Evolutionary conservation across 176 grass and related monocot genomes (phyloP).

Genomic region (Cymbopogon citratus): DNA sequence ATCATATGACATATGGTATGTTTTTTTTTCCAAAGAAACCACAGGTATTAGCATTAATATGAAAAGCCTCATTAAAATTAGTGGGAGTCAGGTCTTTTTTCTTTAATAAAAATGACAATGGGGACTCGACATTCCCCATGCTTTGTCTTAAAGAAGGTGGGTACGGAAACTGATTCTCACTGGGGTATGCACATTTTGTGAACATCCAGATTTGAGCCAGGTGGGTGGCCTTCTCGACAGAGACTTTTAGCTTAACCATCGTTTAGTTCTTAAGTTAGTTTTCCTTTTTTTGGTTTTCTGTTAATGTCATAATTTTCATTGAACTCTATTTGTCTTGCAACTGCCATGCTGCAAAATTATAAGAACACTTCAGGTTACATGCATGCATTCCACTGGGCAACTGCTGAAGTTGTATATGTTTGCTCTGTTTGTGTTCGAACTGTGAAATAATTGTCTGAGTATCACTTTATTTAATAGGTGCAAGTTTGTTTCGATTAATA

Average conservation of each 20-base stretch:
- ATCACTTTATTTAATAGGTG: not conserved
- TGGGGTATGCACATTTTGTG: not conserved
- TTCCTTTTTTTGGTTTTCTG: not conserved
- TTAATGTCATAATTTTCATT: not conserved
- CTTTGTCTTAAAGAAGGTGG: not conserved
- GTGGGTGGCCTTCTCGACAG: not conserved
- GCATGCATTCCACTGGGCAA: not conserved
- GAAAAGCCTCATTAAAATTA: conserved; percentile 17
- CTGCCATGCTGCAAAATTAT: not conserved
- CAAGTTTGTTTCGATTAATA: not conserved
- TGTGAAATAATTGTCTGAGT: not conserved
- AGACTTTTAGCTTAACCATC: not conserved
- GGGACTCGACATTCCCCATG: not conserved
- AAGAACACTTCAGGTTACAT: not conserved
- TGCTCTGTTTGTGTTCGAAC: not conserved
- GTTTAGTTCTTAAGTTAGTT: not conserved
- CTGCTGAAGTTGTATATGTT: not conserved
- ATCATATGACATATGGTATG: not conserved
- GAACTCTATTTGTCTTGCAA: conserved; percentile 10
- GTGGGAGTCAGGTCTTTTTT: not conserved
- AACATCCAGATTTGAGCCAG: not conserved
- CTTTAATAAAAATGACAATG: not conserved
- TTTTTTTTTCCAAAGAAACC: not conserved
- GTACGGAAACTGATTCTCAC: not conserved
- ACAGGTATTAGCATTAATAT: not conserved